A percentile compares a stretch with the other conserved stretches of the same genome.
Conservation (phyloP, 495 filamentous ascomycete species). For the Mytilinidion resinicola region DNA sequence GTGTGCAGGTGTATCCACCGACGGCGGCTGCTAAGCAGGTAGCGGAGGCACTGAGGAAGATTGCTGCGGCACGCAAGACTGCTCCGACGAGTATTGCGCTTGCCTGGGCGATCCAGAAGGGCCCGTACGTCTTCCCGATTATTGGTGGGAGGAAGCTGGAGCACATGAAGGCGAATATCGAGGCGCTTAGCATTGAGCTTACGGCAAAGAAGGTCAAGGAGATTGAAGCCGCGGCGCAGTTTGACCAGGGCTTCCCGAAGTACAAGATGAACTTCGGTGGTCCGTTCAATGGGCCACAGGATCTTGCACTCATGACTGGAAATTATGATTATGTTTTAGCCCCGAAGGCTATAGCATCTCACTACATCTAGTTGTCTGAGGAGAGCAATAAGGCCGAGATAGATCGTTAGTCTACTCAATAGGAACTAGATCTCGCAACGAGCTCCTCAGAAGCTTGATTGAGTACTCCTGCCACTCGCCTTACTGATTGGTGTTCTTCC, state of each 20-base stretch:
- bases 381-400: too few species aligned
- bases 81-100: constrained; percentile 47
- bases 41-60: constrained; percentile 49
- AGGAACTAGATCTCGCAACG: too few species aligned
- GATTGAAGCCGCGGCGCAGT: constrained; percentile 2
- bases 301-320: too few species aligned
- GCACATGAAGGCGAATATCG: constrained; percentile 55
- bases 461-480: too few species aligned
- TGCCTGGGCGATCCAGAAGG: constrained; percentile 67
- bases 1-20: constrained; percentile 15
- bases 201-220: constrained; percentile 17
- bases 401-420: too few species aligned
- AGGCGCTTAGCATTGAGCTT: constrained; percentile 25
- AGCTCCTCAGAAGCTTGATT: too few species aligned
- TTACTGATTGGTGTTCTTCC: too few species aligned
- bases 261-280: too few species aligned
- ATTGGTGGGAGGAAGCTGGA: constrained; percentile 61
- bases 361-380: too few species aligned
- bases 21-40: constrained; percentile 46
- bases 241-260: neutral
- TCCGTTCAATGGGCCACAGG: too few species aligned
- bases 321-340: too few species aligned
- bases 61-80: constrained; percentile 42
- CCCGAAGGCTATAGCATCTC: too few species aligned
- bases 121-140: constrained; percentile 69